Conservation (phyloP, 768 basidiomycete genomes). For the Tulasnella calospora region DNA sequence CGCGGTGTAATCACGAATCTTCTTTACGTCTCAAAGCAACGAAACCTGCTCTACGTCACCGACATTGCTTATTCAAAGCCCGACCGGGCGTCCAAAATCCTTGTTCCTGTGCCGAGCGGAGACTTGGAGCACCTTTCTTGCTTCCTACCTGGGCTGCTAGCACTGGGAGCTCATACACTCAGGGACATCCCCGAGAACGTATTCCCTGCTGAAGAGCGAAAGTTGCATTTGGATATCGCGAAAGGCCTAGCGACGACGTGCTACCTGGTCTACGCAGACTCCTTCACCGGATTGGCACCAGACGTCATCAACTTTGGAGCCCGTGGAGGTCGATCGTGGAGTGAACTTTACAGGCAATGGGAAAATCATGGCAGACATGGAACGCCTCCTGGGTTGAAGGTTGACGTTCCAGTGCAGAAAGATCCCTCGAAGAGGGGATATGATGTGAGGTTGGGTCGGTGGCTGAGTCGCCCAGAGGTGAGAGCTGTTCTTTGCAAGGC, state of each 20-base stretch:
- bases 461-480: conserved; percentile 68
- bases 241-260: conserved; percentile 69
- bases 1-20: conserved; percentile 40
- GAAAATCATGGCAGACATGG: conserved; percentile 34
- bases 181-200: conserved; percentile 48
- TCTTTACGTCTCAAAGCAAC: conserved; percentile 60
- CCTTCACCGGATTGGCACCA: conserved; percentile 61
- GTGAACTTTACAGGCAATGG: conserved; percentile 41
- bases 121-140: conserved; percentile 72
- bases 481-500: conserved; percentile 29
- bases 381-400: conserved; percentile 13
- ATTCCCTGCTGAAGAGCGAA: conserved; percentile 48
- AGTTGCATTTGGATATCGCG: conserved; percentile 68
- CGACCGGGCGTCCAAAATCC: conserved; percentile 32
- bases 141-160: conserved; percentile 71
- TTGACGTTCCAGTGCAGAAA: background rate
- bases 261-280: conserved; percentile 66
- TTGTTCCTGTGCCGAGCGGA: conserved; percentile 31
- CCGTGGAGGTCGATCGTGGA: conserved; percentile 44
- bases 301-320: conserved; percentile 49
- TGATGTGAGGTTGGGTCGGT: conserved; percentile 42
- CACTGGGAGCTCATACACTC: conserved; percentile 57
- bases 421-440: conserved; percentile 48
- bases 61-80: conserved; percentile 38
- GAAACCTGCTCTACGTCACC: conserved; percentile 64